A percentile compares a stretch with the other conserved stretches of the same genome.
Evolutionary conservation across 805 yeast genomes (phyloP).

Genomic region (Wickerhamiella sorbophila): DNA sequence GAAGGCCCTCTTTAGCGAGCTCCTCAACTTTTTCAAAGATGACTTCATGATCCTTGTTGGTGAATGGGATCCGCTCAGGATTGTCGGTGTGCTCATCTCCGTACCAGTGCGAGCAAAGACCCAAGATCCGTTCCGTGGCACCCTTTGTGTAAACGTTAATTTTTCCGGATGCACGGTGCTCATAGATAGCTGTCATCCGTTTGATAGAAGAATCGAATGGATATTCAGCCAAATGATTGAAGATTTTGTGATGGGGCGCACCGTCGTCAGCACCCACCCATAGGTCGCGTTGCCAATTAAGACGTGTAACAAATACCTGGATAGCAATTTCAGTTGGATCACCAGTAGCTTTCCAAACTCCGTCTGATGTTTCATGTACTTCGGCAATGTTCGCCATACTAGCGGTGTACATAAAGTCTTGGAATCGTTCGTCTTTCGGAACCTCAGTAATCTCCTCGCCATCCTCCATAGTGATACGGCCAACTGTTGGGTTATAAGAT

Average conservation of each 20-base stretch:
- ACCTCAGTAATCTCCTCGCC: slow-evolving; percentile 19
- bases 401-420: slow-evolving; percentile 38
- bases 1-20: slow-evolving; percentile 48
- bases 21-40: slow-evolving; percentile 45
- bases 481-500: slow-evolving; percentile 50
- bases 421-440: slow-evolving; percentile 1
- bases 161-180: slow-evolving; percentile 22
- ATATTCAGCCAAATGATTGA: slow-evolving; percentile 41
- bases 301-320: slow-evolving; percentile 56
- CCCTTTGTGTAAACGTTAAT: slow-evolving; percentile 45
- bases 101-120: slow-evolving; percentile 41
- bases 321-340: slow-evolving; percentile 86
- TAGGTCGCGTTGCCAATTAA: slow-evolving; percentile 26
- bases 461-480: slow-evolving; percentile 28
- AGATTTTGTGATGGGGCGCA: slow-evolving; percentile 2
- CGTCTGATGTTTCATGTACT: slow-evolving; percentile 35
- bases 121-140: slow-evolving; percentile 58
- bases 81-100: slow-evolving; percentile 20
- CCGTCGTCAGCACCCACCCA: slow-evolving; percentile 5
- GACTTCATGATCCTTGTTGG: slow-evolving; percentile 27
- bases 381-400: slow-evolving; percentile 70
- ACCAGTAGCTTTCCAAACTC: slow-evolving; percentile 66
- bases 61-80: slow-evolving; percentile 23
- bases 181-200: slow-evolving; percentile 53
- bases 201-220: slow-evolving; percentile 66